Percentiles rank a stretch among this genome's conserved stretches.
Evolutionary conservation across 2,329 filamentous ascomycete species (phyloP).

Genomic region (Nothophaeocryptopus gaeumannii): DNA sequence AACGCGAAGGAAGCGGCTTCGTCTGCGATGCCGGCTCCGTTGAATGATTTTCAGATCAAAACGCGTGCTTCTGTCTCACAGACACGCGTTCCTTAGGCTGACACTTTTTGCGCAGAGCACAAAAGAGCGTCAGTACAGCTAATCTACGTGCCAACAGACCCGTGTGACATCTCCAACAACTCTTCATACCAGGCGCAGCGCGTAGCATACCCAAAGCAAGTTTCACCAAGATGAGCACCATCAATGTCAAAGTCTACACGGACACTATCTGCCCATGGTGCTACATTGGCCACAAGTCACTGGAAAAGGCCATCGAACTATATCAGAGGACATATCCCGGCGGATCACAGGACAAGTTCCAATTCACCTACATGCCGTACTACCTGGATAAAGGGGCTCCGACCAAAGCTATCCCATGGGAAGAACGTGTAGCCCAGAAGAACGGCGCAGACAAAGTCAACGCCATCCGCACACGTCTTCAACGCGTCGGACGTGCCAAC

Average conservation of each 20-base stretch:
- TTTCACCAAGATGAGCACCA: slow-evolving; percentile 7
- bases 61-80: no score
- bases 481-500: slow-evolving; percentile 32
- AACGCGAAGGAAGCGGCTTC: no score
- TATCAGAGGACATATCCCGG: slow-evolving; percentile 43
- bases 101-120: no score
- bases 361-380: slow-evolving; percentile 39
- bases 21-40: no score
- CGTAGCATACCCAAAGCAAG: no score
- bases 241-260: slow-evolving; percentile 24
- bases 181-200: no score
- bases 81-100: no score
- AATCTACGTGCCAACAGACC: no score
- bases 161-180: no score
- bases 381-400: slow-evolving; percentile 25
- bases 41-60: no score
- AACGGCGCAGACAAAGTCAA: slow-evolving; percentile 27
- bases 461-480: slow-evolving; percentile 29
- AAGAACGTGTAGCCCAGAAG: slow-evolving; percentile 16
- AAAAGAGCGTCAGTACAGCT: no score
- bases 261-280: slow-evolving; percentile 31
- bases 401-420: slow-evolving; percentile 7
- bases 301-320: slow-evolving; percentile 39
- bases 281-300: slow-evolving; percentile 41
- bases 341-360: slow-evolving; percentile 37